These are phyloP conservation scores for Eucalyptus shirleyi DNA, from an alignment of 345 rosid genomes.

Conservation along the genomic window DNA sequence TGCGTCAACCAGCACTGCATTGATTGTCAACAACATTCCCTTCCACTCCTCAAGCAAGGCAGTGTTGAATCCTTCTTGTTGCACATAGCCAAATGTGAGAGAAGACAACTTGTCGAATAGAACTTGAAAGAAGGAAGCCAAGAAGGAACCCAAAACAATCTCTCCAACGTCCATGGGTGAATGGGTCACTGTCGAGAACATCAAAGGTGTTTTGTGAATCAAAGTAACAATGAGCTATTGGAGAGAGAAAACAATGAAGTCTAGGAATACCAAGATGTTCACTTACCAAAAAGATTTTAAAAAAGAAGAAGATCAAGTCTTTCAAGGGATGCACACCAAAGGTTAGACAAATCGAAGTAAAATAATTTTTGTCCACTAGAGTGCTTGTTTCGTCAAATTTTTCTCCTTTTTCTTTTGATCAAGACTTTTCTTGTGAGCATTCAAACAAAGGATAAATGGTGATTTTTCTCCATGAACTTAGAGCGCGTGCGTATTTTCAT, in stretches of 20 bases:
- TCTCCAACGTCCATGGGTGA: neutral
- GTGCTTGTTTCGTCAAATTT: neutral
- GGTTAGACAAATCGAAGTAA: neutral
- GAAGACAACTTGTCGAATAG: neutral
- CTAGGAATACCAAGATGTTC: fast-evolving
- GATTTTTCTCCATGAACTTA: neutral
- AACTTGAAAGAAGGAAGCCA: neutral
- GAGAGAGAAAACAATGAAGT: neutral
- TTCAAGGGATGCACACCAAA: neutral
- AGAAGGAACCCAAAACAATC: neutral
- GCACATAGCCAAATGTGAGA: neutral
- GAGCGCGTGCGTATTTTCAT: fast-evolving
- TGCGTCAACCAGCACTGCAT: neutral
- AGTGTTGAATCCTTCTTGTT: neutral
- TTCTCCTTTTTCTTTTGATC: too few species aligned
- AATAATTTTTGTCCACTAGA: neutral
- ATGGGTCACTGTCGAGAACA: neutral
- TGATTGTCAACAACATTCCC: neutral
- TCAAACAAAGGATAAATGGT: too few species aligned
- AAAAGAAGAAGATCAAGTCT: neutral
- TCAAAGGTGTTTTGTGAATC: neutral
- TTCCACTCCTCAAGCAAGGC: neutral
- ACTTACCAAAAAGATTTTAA: too few species aligned
- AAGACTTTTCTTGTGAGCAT: neutral
- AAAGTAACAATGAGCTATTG: neutral